A percentile compares a stretch with the other conserved stretches of the same genome.
Evolutionary conservation across 163 green algal species (phyloP).

Genomic region (Botryococcus braunii): DNA sequence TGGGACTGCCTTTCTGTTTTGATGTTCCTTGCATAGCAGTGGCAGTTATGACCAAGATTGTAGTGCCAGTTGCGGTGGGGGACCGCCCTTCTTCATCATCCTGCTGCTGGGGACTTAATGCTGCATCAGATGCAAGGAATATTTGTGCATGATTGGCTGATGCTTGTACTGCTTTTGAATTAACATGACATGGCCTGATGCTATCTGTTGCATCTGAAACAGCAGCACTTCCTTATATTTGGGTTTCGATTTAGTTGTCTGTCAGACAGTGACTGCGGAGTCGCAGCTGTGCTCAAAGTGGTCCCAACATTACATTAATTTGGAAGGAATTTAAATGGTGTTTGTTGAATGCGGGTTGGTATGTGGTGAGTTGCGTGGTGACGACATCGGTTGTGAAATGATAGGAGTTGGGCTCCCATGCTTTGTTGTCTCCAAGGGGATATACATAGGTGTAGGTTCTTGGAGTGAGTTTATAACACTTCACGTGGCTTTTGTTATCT

Average conservation of each 20-base stretch:
- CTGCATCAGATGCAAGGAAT: neutral
- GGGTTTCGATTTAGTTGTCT: too few relatives aligned
- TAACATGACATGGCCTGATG: too few relatives aligned
- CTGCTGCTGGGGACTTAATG: neutral
- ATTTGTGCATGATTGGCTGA: neutral
- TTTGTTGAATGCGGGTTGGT: neutral
- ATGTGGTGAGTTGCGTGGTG: neutral
- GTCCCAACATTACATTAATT: neutral
- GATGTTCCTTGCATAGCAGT: neutral
- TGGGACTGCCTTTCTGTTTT: neutral
- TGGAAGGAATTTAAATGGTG: neutral
- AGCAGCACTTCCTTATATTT: too few relatives aligned
- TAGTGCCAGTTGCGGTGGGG: neutral
- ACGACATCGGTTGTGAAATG: neutral
- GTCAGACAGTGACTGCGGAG: too few relatives aligned
- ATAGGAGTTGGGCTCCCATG: neutral
- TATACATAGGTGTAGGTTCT: neutral
- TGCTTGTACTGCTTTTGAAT: too few relatives aligned
- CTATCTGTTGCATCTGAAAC: too few relatives aligned
- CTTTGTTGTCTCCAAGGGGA: too few relatives aligned
- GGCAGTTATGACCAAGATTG: neutral
- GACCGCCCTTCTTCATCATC: neutral
- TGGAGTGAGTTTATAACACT: neutral
- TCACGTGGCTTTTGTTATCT: slow-evolving; percentile 5
- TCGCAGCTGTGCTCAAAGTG: too few relatives aligned